Evolutionary conservation across 2,329 filamentous ascomycete genomes (phyloP), one percentile per base, ranked within the genome.

Genomic region (Aphanoascus verrucosus): DNA sequence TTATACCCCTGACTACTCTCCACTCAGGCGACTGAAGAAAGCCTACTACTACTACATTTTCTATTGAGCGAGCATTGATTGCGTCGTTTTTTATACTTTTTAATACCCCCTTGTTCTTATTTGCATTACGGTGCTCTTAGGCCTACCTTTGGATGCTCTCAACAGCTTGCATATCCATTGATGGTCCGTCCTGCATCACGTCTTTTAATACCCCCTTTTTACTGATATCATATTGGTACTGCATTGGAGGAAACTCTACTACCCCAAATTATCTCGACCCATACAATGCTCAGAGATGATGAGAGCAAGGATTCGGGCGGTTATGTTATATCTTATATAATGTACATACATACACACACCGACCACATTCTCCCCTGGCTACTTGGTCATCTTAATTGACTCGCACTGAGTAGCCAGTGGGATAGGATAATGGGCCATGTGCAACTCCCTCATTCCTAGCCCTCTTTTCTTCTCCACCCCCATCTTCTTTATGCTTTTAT

Each of bases 321-420:
- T 12, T 41, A 19, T 35, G 20, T 7, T 20, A 35, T 41, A 19
- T 35, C n/a, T 7, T 20, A 35, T 12, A n/a, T 35, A 34, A 11
- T 40, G 37, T 14, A 40, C 37, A 40, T 40, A 17, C 23, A 28
- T 28, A 28, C 23, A 28, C 23, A 28, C 23, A 28, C 7, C 23
- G 23, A 28, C 23, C 40, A 34, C 35, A 6, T 7, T 14, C 17
- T 23, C 15, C 23, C 7, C 35, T n/a, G 12, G 11, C 46, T 51
- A 34, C 58, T 63, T 56, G 66, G 66, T 68, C 66, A 58, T 67
- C 66, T 69, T 69, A 15, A 62, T 46, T 69, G 66, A 51, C 64
- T 61, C 62, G 66, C 54, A 69, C 66, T 67, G 61, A 47, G 56
- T 44, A 35, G 46, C 14, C 14, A 8, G 14, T n/a, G 20, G 8